Evolutionary conservation across 495 filamentous ascomycete genomes (phyloP), one percentile per base, ranked within the genome.

Genomic region (Trypethelium eluteriae): DNA sequence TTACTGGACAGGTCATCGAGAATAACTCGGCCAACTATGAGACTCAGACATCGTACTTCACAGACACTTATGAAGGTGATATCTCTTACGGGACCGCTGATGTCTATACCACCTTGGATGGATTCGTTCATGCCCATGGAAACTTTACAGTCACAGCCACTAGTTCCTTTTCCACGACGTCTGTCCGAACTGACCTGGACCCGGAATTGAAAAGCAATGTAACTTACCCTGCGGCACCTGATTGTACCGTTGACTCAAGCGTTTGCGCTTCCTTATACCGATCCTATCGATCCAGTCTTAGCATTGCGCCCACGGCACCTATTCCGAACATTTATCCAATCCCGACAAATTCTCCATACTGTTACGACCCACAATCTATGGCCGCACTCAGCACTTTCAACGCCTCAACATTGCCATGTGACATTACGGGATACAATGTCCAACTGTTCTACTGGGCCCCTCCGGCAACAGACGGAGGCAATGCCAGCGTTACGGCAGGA

Each of bases 371-470:
- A n/a, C 12, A 53, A 25, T 53, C 49, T n/a, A 5, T 18, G 18
- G 18, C 49, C 18, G 49, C 49, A 5, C 49, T 16, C 49, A 53
- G 49, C 18, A 53, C 49, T n/a, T 53, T 53, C 49, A 53, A 53
- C 16, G 49, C 49, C 18, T 53, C 49, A 25, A 53, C 49, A 16
- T 18, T 53, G n/a, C 16, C 44, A 10, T 68, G 67, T 36, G 63
- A 36, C 12, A 65, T 68, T 46, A 68, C 67, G 3, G 67, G 67
- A 3, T 47, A 41, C 39, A 61, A 18, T 47, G 67, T 68, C 2
- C 25, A 65, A 36, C 47, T 68, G n/a, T 62, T 61, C 6, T 68
- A 68, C 56, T 68, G 67, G 67, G 62, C 67, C 5, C 49, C 49
- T 5, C 49, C 49, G 11, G 49, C 49, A 18, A 53, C 49, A 16